Base-by-base conservation (phyloP, 345 rosid species). In the Hypericum perforatum region DNA sequence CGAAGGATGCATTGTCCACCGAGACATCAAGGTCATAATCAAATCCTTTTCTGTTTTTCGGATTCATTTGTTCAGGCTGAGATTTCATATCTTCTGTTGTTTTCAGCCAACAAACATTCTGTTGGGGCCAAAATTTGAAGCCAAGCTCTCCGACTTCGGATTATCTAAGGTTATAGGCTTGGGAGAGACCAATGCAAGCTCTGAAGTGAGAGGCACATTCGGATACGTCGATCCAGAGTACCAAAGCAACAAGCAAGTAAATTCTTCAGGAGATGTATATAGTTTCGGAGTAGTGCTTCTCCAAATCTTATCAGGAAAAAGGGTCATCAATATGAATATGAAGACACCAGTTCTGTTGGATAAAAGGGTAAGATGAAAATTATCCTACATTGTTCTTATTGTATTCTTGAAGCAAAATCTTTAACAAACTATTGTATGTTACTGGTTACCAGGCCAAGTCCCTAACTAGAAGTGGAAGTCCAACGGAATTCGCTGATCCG, bases 131-230 rank as follows among this genome's bases (percentile, higher is more conserved):
- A 69, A 71, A 47, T 76, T 79, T 46, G 77, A 74, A 59, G 75
- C 79, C 39, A 76, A 79, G 62, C 73, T 76, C 14, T 79, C 81
- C 16, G 81, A 79, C 43, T 76, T 79, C 12, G 79, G 85, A 42
- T 59, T 74, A 58, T 74, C 70, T 6, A 79, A 79, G 68, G 58
- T 79, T 38, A 68, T 76, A 0, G 57, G 71, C 46, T 11, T 59
- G 6, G 77, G 74, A 0, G 70, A 76, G 58, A 66, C 67, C 13
- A 7, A 64, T 46, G 73, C 53, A 8, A 76, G 70, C 70, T 73
- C 79, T 48, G 85, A 79, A 76, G 79, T 79, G 6, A 59, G 81
- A 52, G 81, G 79, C 56, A 66, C 77, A 16, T 71, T 79, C 53
- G 77, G 85, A 11, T 74, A 79, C 46, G 68, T 74, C 2, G 76